Base-by-base conservation (phyloP, 441 rosid species). In the Viola pubescens region DNA sequence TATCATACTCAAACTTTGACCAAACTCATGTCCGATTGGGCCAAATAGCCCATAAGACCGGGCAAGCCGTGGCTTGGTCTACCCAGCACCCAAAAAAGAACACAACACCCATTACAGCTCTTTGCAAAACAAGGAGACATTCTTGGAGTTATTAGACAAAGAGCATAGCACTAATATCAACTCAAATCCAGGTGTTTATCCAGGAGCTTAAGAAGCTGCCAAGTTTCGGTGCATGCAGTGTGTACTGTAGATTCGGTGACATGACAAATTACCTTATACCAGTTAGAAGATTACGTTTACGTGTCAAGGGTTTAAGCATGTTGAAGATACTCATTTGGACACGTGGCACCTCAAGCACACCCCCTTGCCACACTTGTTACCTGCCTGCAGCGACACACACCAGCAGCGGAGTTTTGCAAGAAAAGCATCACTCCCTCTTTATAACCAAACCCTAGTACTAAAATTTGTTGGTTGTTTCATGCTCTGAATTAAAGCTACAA, bases 271-370 rank as follows among this genome's bases (percentile, higher is more conserved):
- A 4, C 4, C 2, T 4, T 19, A 13, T 6, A 43, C 7, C 45
- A 4, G 37, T 7, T 7, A 13, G 37, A 16, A n/a, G 26, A 76
- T 79, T 83, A 77, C 77, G 66, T 74, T 79, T 83, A 77, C 77
- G 66, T 74, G 88, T 79, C 80, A 51, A 60, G 52, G 11, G 9
- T n/a, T 8, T n/a, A 50, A 53, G 58, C 59, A 26, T 4, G 13
- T 59, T 26, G 62, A 46, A 66, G 41, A 52, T 6, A 63, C 68
- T 68, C 67, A 64, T 4, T 40, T 58, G 60, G 79, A 73, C 82
- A 81, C 68, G 77, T 82, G 88, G 55, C 74, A 4, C 19, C 4
- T 1, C 16, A 37, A 0, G 16, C 34, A 56, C 64, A 54, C 52
- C 62, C 55, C 55, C 61, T 54, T 34, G 4, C 12, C 71, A 77